phyloP scores from a whole-genome alignment of 1,139 yeast species.

The Candida sp. region DNA sequence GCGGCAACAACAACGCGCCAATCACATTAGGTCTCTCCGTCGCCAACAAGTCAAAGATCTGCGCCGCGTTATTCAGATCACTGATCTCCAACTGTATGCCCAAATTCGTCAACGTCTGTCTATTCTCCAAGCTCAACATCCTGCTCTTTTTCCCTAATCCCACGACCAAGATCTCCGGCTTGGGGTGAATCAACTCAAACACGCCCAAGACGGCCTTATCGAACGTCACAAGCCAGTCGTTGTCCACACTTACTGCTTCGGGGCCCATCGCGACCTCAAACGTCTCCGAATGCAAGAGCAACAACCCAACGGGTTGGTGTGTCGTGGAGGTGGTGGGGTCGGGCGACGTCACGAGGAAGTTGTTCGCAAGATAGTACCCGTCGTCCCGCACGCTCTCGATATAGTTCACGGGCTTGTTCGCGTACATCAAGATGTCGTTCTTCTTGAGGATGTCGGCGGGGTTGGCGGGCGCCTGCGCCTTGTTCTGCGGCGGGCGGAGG shows the following conservation, averaged over 20 bases:
- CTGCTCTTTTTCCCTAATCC: conserved; percentile 73
- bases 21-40: conserved; percentile 79
- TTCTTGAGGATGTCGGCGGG: conserved; percentile 51
- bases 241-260: conserved; percentile 28
- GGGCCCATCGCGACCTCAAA: conserved; percentile 58
- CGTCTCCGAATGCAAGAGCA: conserved; percentile 67
- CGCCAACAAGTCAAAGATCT: conserved; percentile 73
- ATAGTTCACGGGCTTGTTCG: conserved; percentile 48
- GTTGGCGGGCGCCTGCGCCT: conserved; percentile 44
- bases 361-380: conserved; percentile 47
- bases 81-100: conserved; percentile 77
- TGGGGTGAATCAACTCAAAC: conserved; percentile 66
- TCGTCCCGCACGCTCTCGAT: conserved; percentile 44
- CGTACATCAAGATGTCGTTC: conserved; percentile 48
- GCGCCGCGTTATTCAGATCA: conserved; percentile 70
- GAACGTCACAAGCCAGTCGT: conserved; percentile 50
- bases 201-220: conserved; percentile 43
- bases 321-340: conserved; percentile 23
- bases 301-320: conserved; percentile 41
- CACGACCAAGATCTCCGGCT: conserved; percentile 75
- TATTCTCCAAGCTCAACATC: conserved; percentile 59
- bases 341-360: conserved; percentile 48
- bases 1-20: conserved; percentile 74
- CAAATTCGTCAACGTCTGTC: conserved; percentile 49
- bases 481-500: conserved; percentile 37